Evolutionary conservation across 495 filamentous ascomycete genomes (phyloP).

Genomic region (Tuber brumale): DNA sequence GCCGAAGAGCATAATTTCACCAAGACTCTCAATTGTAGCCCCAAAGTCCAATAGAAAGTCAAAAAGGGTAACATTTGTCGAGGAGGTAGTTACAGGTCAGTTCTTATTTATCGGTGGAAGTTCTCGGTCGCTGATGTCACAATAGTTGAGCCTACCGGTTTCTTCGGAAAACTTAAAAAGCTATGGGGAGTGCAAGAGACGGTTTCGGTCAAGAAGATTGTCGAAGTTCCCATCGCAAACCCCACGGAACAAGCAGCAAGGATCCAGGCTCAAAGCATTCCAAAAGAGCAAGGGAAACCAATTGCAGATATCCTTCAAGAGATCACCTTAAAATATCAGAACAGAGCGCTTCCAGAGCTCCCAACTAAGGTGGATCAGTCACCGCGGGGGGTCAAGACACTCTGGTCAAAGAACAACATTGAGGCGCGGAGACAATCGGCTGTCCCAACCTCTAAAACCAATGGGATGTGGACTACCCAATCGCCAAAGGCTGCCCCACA

Average conservation of each 20-base stretch:
- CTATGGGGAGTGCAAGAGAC: constrained; percentile 28
- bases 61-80: constrained; percentile 34
- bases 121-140: constrained; percentile 1
- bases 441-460: background rate
- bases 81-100: constrained; percentile 33
- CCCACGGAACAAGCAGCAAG: background rate
- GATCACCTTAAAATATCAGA: constrained; percentile 17
- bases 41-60: background rate
- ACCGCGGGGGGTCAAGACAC: background rate
- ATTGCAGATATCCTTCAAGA: constrained; percentile 15
- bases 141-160: constrained; percentile 25
- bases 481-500: background rate
- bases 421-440: background rate
- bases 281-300: background rate
- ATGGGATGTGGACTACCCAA: background rate
- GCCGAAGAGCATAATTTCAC: constrained; percentile 24
- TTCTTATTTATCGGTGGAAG: background rate
- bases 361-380: constrained; percentile 9
- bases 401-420: constrained; percentile 10
- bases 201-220: background rate
- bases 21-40: background rate
- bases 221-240: background rate
- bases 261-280: background rate
- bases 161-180: constrained; percentile 32
- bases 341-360: constrained; percentile 23